These are phyloP conservation scores for Skeletonema marinoi DNA, from an alignment of 108 stramenopile species.

Conservation along the genomic window DNA sequence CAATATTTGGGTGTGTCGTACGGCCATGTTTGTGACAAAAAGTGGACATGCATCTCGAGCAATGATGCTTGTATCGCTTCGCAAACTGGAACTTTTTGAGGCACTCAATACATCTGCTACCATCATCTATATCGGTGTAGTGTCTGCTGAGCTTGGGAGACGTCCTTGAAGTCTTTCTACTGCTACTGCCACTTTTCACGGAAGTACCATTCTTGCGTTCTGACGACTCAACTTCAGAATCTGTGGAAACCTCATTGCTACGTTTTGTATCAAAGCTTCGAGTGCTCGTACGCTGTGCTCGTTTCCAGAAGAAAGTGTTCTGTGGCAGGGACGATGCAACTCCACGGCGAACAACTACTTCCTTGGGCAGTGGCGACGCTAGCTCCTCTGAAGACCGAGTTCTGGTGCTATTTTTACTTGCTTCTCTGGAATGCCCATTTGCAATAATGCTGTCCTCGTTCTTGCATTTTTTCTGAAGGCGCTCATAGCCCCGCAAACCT, in stretches of 20 bases:
- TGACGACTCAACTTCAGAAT: background rate
- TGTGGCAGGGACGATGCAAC: background rate
- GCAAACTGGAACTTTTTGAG: conserved; percentile 52
- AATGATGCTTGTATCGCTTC: conserved; percentile 56
- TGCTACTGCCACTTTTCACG: background rate
- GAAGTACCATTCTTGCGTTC: background rate
- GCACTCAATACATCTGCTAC: conserved; percentile 46
- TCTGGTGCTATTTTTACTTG: background rate
- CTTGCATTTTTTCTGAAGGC: background rate
- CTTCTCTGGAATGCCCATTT: conserved; percentile 1
- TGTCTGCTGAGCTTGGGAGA: conserved; percentile 1
- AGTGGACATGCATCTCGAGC: conserved; percentile 52
- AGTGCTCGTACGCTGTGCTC: background rate
- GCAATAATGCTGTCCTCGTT: background rate
- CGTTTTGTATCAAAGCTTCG: background rate
- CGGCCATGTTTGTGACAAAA: conserved; percentile 65
- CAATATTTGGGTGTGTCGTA: conserved; percentile 47
- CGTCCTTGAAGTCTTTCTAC: background rate
- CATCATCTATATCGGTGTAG: conserved; percentile 30
- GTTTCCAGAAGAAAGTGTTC: conserved; percentile 10
- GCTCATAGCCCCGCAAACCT: conserved; percentile 44
- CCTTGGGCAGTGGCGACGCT: background rate
- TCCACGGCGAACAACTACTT: background rate
- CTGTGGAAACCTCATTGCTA: background rate
- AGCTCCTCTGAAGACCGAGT: conserved; percentile 5